Evolutionary conservation across 2,329 filamentous ascomycete genomes (phyloP), one percentile per base, ranked within the genome.

Genomic region (Elsinoe perseae): DNA sequence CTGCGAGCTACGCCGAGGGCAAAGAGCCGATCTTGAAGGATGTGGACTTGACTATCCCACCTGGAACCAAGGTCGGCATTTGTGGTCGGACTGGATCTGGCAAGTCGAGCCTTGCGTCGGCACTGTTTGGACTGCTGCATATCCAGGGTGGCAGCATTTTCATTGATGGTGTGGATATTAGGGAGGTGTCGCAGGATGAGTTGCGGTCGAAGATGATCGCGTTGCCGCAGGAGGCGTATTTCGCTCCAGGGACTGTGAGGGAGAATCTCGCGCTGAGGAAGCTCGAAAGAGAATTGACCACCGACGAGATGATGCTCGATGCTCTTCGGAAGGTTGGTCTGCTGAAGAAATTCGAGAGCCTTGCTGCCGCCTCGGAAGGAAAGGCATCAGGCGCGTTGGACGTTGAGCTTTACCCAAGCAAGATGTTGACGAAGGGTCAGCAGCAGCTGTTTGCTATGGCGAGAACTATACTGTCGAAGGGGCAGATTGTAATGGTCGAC

Each of bases 41-140:
- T 18, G 66, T 81, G 32, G 75, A 69, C 8, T 62, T 82, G 1
- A 67, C 68, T 2, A 72, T 82, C 42, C 56, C 68, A 4, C 62
- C 75, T 0, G 79, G 78, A 6, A 69, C 79, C 61, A 74, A 75
- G 61, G 64, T 78, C n/a, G 69, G 75, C 2, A 69, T 82, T 4
- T 79, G 76, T 42, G 80, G 80, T 1, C 72, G 79, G 1, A 82
- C 75, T 21, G 79, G 76, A 27, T 79, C 76, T 56, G 78, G 78
- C 1, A 80, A 80, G 64, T 76, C 73, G 0, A 77, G 76, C 0
- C 65, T 80, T 0, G 68, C 80, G 1, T 69, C 76, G 4, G 67
- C 74, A 0, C 65, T 80, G 7, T 70, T 81, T 52, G 72, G 77
- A 9, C 73, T 82, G 62, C 61, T 80, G 2, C 72, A 79, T 21